Evolutionary conservation across 306 rosid genomes (phyloP).

Genomic region (Ormosia emarginata): DNA sequence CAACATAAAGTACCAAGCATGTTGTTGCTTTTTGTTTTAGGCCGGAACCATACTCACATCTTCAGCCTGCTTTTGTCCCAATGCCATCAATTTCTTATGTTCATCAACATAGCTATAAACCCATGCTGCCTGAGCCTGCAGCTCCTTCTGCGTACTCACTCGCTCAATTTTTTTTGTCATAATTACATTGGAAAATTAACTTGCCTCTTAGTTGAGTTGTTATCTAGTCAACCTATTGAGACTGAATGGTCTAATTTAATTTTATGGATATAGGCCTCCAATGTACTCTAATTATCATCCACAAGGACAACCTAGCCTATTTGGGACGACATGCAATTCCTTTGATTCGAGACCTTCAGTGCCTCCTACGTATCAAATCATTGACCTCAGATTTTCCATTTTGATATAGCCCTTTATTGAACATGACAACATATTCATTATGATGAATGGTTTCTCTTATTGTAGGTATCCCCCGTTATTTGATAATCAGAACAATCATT

Average conservation of each 20-base stretch:
- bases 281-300: background rate
- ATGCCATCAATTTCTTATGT: background rate
- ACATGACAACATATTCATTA: background rate
- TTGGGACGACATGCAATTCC: background rate
- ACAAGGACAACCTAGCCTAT: background rate
- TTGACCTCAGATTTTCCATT: background rate
- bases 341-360: background rate
- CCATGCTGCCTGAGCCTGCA: background rate
- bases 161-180: background rate
- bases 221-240: background rate
- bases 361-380: background rate
- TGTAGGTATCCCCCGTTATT: background rate
- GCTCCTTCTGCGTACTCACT: background rate
- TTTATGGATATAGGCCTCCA: slow-evolving; percentile 7
- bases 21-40: background rate
- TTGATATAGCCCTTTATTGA: background rate
- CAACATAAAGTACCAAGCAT: background rate
- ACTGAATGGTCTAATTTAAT: background rate
- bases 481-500: background rate
- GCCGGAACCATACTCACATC: background rate
- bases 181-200: background rate
- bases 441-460: background rate
- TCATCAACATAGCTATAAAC: background rate
- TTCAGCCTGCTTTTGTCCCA: background rate
- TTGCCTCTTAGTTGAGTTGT: background rate